Evolutionary conservation across 2,329 filamentous ascomycete genomes (phyloP).

Genomic region (Alternaria rosae): DNA sequence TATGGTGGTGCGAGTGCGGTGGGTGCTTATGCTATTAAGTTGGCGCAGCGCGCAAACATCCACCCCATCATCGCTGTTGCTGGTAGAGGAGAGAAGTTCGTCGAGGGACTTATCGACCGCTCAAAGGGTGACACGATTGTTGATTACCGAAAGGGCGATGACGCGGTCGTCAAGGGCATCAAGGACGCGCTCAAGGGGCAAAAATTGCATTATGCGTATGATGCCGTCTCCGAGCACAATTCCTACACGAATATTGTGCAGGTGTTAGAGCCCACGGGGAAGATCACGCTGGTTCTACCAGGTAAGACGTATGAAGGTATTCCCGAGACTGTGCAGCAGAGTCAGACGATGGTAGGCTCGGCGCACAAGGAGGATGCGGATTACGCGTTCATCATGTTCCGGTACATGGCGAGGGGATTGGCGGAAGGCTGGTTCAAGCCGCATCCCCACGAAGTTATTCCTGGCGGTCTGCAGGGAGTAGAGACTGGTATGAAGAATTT

Average conservation of each 20-base stretch:
- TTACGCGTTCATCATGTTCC: slow-evolving; percentile 56
- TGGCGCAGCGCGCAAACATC: slow-evolving; percentile 50
- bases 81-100: slow-evolving; percentile 48
- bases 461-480: slow-evolving; percentile 63
- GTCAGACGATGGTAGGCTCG: slow-evolving; percentile 49
- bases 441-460: slow-evolving; percentile 62
- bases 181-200: slow-evolving; percentile 54
- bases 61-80: slow-evolving; percentile 55
- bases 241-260: slow-evolving; percentile 49
- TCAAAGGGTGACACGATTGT: slow-evolving; percentile 54
- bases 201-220: slow-evolving; percentile 62
- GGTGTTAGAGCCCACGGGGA: slow-evolving; percentile 47
- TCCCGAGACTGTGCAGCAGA: slow-evolving; percentile 44
- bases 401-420: slow-evolving; percentile 56
- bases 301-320: slow-evolving; percentile 52
- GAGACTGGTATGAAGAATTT: slow-evolving; percentile 63
- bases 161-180: slow-evolving; percentile 50
- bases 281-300: slow-evolving; percentile 53
- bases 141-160: slow-evolving; percentile 64
- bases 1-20: slow-evolving; percentile 54
- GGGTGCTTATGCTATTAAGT: slow-evolving; percentile 52
- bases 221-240: slow-evolving; percentile 64
- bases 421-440: slow-evolving; percentile 59
- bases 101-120: slow-evolving; percentile 49
- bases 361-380: slow-evolving; percentile 45